These are phyloP conservation scores for Melanopsichium pennsylvanicum DNA, from an alignment of 1,284 basidiomycete genomes.

Conservation along the genomic window DNA sequence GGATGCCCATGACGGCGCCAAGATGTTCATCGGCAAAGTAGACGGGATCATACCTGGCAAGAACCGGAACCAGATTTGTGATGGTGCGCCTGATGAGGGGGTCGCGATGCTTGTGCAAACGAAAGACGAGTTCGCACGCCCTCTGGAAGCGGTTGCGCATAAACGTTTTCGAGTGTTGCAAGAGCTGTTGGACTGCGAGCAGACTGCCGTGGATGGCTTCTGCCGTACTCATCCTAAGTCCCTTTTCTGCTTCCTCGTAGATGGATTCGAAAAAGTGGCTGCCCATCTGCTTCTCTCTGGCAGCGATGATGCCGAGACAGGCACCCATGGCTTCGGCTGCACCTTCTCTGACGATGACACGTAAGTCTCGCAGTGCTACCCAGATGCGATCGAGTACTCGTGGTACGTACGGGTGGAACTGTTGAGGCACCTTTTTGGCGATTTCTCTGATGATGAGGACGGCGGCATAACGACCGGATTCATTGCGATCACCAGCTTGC, in stretches of 20 bases:
- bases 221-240: slow-evolving; percentile 79
- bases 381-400: slow-evolving; percentile 63
- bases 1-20: slow-evolving; percentile 54
- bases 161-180: slow-evolving; percentile 93
- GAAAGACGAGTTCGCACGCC: slow-evolving; percentile 89
- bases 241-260: slow-evolving; percentile 84
- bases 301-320: slow-evolving; percentile 63
- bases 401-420: slow-evolving; percentile 62
- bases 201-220: slow-evolving; percentile 93
- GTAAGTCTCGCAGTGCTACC: slow-evolving; percentile 62
- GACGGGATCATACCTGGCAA: slow-evolving; percentile 63
- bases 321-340: slow-evolving; percentile 64
- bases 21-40: slow-evolving; percentile 63
- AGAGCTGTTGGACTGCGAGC: slow-evolving; percentile 87
- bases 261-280: slow-evolving; percentile 61
- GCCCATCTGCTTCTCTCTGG: slow-evolving; percentile 64
- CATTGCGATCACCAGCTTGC: slow-evolving; percentile 67
- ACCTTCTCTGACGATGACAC: slow-evolving; percentile 60
- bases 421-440: slow-evolving; percentile 62
- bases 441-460: slow-evolving; percentile 66
- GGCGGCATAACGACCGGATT: slow-evolving; percentile 64
- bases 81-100: slow-evolving; percentile 78
- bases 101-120: slow-evolving; percentile 88
- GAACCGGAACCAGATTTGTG: slow-evolving; percentile 58
- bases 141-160: slow-evolving; percentile 90